Conservation (phyloP, 2,329 filamentous ascomycete genomes). For the Talaromyces verruculosus region DNA sequence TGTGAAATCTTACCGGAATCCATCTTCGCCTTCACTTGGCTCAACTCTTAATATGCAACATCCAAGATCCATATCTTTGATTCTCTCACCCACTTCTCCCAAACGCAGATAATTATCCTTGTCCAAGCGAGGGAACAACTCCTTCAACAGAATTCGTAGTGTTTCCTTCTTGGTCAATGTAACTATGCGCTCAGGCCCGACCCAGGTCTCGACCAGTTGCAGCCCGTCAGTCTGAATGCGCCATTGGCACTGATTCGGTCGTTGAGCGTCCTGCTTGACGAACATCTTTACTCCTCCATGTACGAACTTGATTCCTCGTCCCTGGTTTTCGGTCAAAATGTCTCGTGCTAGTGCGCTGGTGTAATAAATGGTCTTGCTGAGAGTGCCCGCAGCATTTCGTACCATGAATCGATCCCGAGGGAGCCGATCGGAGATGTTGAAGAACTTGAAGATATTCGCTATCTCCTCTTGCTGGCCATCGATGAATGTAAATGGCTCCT, state of each 20-base stretch:
- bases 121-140: constrained; percentile 93
- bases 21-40: constrained; percentile 64
- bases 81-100: constrained; percentile 82
- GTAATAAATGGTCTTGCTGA: constrained; percentile 96
- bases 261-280: constrained; percentile 93
- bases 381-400: constrained; percentile 82
- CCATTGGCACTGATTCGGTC: constrained; percentile 84
- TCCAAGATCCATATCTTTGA: constrained; percentile 78
- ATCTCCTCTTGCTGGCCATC: constrained; percentile 72
- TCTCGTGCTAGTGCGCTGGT: constrained; percentile 80
- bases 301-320: constrained; percentile 88
- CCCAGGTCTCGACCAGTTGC: constrained; percentile 85
- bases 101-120: constrained; percentile 72
- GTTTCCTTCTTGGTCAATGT: constrained; percentile 75
- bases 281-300: constrained; percentile 99
- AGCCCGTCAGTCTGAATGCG: constrained; percentile 94
- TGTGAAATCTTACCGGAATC: constrained; percentile 49
- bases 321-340: constrained; percentile 84
- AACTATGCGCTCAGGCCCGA: constrained; percentile 74
- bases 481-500: constrained; percentile 95
- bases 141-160: constrained; percentile 76
- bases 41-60: constrained; percentile 88
- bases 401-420: constrained; percentile 93
- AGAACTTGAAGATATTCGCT: constrained; percentile 75
- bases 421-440: constrained; percentile 79